Conservation (phyloP, 2,329 filamentous ascomycete genomes). For the Epicoccum sorghinum region DNA sequence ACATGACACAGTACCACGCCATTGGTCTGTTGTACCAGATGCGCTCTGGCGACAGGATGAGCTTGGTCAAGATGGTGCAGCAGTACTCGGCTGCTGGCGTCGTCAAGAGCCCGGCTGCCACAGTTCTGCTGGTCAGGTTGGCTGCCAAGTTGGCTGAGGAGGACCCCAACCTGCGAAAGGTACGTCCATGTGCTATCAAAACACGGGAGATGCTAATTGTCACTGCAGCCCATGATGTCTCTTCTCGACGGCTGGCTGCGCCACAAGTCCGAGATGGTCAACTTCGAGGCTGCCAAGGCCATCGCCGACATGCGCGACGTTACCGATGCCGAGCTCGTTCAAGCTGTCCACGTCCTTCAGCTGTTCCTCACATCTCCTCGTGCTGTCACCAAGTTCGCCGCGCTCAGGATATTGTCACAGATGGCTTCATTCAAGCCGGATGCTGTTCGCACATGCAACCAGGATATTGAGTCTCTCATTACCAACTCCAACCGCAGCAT, state of each 20-base stretch:
- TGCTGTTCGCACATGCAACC: constrained; percentile 91
- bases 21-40: constrained; percentile 98
- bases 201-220: constrained; percentile 15
- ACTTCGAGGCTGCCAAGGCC: constrained; percentile 97
- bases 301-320: constrained; percentile 95
- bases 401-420: constrained; percentile 93
- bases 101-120: constrained; percentile 92
- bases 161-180: constrained; percentile 80
- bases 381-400: constrained; percentile 95
- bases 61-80: constrained; percentile 99
- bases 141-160: constrained; percentile 95
- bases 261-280: constrained; percentile 93
- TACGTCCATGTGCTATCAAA: not conserved
- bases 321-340: constrained; percentile 86
- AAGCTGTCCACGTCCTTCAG: constrained; percentile 93
- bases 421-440: constrained; percentile 96
- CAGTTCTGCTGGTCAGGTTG: constrained; percentile 88
- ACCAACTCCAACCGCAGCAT: constrained; percentile 97
- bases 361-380: constrained; percentile 95
- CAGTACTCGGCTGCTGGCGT: constrained; percentile 91
- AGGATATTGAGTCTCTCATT: constrained; percentile 95
- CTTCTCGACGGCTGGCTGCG: constrained; percentile 94
- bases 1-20: constrained; percentile 98
- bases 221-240: constrained; percentile 81
- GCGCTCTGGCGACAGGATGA: constrained; percentile 97